Evolutionary conservation across 1,284 basidiomycete species (phyloP), one percentile per base, ranked within the genome.

Genomic region (Fomitopsis schrenkii): DNA sequence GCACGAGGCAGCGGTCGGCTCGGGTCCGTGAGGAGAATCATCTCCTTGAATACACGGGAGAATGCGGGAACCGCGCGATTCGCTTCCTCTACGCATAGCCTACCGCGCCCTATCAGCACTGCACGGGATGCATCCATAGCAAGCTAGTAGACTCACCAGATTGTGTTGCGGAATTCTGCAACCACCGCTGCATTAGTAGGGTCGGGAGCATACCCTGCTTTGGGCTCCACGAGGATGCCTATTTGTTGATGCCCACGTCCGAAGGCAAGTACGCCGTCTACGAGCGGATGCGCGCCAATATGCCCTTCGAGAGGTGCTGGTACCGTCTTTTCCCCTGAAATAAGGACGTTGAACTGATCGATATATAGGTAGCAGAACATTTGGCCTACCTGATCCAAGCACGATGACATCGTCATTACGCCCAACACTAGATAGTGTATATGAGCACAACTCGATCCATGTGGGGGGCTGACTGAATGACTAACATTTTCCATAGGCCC

Each of bases 261-360:
- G 63, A 80, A 80, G 60, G 80, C 72, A 44, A 79, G 46, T 8
- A 72, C 71, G 12, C 61, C 59, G 12, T 66, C 40, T 19, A 79
- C 63, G 28, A 65, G 59, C 0, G 74, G 71, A 57, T 75, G 61
- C 30, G 69, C 65, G 14, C 26, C 33, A 30, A 75, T 70, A 33
- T 60, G 57, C 2, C 60, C 64, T 57, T 76, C 76, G 64, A 74
- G 72, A 0, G 68, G 69, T 14, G 67, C 63, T 8, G 76, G 75
- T 0, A 76, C 61, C 8, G 78, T 77, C 72, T 81, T 81, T 64
- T 81, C 80, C 12, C 79, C 80, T 62, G 6, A 33, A 8, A 33
- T 22, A 33, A 33, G 30, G 30, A 5, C 28, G 48, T 26, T 14
- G 4, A n/a, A 10, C 48, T 50, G 10, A 50, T 10, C 28, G 28